Evolutionary conservation across 768 basidiomycete genomes (phyloP).

Genomic region (Phylloporus sp.): DNA sequence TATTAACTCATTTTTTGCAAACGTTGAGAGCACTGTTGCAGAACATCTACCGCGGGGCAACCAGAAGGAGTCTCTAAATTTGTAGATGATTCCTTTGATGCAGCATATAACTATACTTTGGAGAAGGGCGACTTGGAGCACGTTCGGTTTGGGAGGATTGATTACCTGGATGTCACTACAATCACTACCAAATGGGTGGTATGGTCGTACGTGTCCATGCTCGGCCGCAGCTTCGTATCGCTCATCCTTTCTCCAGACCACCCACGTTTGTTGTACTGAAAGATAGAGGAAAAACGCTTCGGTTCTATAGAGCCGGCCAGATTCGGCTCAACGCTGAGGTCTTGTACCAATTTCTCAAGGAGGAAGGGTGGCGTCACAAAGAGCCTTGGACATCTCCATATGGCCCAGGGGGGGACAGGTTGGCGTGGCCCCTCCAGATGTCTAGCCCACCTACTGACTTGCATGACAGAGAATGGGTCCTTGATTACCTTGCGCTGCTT

Average conservation of each 20-base stretch:
- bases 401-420: conserved; percentile 76
- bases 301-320: conserved; percentile 68
- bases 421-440: conserved; percentile 6
- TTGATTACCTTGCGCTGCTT: conserved; percentile 52
- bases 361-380: conserved; percentile 58
- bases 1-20: not conserved
- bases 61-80: conserved; percentile 64
- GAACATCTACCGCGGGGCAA: conserved; percentile 53
- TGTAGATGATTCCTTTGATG: conserved; percentile 71
- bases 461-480: conserved; percentile 54
- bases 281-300: conserved; percentile 71
- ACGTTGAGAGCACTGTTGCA: conserved; percentile 22
- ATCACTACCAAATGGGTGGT: conserved; percentile 83
- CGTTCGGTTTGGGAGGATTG: conserved; percentile 80
- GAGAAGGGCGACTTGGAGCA: conserved; percentile 58
- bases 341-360: conserved; percentile 61
- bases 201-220: conserved; percentile 60
- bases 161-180: conserved; percentile 79
- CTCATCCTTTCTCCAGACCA: conserved; percentile 44
- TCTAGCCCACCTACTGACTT: conserved; percentile 9
- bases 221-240: not conserved
- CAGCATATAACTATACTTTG: conserved; percentile 60
- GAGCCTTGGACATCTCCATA: conserved; percentile 65
- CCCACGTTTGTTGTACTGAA: conserved; percentile 68
- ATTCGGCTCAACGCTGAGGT: conserved; percentile 55